Conservation (phyloP, 2,329 filamentous ascomycete genomes). For the Colletotrichum sp. region DNA sequence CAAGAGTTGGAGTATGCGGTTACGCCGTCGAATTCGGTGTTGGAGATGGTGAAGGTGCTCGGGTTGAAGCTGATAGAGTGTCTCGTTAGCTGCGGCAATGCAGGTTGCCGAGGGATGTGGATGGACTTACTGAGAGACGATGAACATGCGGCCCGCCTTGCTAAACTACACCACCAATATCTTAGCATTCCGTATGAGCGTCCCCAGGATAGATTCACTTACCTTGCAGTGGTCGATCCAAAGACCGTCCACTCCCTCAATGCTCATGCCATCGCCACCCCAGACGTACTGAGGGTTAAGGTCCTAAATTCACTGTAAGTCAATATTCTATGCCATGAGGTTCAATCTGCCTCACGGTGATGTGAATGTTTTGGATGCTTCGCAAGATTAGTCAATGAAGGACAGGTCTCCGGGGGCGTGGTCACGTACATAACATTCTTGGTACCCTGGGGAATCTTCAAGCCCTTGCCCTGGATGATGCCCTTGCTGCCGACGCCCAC, state of each 20-base stretch:
- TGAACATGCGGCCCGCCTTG: background rate
- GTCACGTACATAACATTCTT: constrained; percentile 47
- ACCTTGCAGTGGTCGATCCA: constrained; percentile 42
- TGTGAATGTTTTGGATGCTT: constrained; percentile 53
- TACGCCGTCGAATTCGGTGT: constrained; percentile 48
- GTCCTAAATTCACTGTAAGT: background rate
- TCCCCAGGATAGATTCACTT: too few relatives aligned
- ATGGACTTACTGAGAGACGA: background rate
- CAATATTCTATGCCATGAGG: background rate
- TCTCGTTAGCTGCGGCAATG: background rate
- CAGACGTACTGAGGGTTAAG: constrained; percentile 35
- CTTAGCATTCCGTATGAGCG: too few relatives aligned
- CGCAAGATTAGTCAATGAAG: background rate
- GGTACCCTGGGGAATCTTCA: constrained; percentile 49
- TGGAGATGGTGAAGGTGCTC: constrained; percentile 47
- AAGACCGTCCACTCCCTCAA: constrained; percentile 33
- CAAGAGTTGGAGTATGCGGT: constrained; percentile 47
- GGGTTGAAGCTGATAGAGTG: background rate
- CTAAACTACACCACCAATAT: background rate
- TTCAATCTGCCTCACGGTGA: background rate
- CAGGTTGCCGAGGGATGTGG: too few relatives aligned
- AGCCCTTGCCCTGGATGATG: constrained; percentile 62
- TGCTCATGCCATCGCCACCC: constrained; percentile 38
- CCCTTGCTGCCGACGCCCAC: constrained; percentile 57
- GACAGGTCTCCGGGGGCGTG: background rate